Base-by-base conservation (phyloP, 1,284 basidiomycete species). In the Termitomyces sp. region DNA sequence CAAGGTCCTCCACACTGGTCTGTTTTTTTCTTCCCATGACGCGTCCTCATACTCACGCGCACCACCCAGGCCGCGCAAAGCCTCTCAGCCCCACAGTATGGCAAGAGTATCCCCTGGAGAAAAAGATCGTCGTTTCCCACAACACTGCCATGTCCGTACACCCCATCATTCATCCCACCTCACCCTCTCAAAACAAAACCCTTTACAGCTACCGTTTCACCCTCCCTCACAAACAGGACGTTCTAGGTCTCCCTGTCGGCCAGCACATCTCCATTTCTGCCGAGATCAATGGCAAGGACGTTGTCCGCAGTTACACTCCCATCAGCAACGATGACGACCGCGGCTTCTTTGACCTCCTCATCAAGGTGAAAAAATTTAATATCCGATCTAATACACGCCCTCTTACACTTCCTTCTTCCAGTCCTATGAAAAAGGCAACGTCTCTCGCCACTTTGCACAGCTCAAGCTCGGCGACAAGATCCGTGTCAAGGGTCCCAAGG, bases 341-440 rank as follows among this genome's bases (percentile, higher is more conserved):
- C 53, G 97, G 96, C 48, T 84, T 91, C 74, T 98, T 99, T 69
- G 95, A 98, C 71, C 84, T 99, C 55, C 82, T 99, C 65, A 88
- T 99, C 78, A 99, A 99, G 87, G 94, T 92, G n/a, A 64, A 57
- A n/a, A 34, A 13, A 5, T 64, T 63, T 30, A 43, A 40, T 24
- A 21, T 48, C 50, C 44, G 13, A 15, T n/a, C 15, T 28, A 34
- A 19, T 1, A 12, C 33, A 38, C 50, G 12, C 38, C 42, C 12
- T 38, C 42, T 43, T 12, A 33, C 36, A 34, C 54, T 5, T 34
- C 9, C 53, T 33, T 56, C 6, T 64, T 56, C 6, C 64, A 95
- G 94, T 83, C 94, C 5, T 99, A 99, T 70, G 93, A 96, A 67
- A 88, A 93, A 69, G 97, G 97, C 57, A 98, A 98, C 76, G 90